phyloP scores from a whole-genome alignment of 1,284 basidiomycete species.

The Rhodotorula mucilaginosa region DNA sequence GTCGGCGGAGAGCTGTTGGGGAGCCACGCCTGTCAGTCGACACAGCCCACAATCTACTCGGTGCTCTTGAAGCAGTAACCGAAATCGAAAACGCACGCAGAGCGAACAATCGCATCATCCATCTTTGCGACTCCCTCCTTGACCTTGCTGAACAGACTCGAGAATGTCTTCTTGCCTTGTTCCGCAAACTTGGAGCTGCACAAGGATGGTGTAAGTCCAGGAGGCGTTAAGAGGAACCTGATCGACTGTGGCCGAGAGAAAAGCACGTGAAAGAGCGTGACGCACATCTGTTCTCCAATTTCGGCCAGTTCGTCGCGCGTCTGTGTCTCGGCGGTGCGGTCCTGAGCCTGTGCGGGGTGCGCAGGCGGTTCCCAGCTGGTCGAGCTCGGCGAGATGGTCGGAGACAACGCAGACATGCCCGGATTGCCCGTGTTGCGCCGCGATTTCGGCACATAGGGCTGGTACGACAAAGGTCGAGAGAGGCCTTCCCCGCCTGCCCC shows the following conservation, averaged over 20 bases:
- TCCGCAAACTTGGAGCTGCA: constrained; percentile 36
- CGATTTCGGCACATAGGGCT: constrained; percentile 30
- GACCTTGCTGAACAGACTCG: constrained; percentile 23
- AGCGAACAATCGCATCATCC: constrained; percentile 24
- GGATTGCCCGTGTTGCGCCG: not conserved
- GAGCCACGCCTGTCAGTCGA: not conserved
- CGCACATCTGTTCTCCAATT: constrained; percentile 37
- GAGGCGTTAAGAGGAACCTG: not conserved
- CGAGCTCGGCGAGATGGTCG: not conserved
- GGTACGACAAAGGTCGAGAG: constrained; percentile 22
- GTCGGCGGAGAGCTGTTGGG: constrained; percentile 13
- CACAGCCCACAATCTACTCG: too few relatives aligned
- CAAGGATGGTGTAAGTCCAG: not conserved
- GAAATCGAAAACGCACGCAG: constrained; percentile 16
- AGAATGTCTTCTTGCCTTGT: constrained; percentile 35
- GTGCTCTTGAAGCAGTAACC: not conserved
- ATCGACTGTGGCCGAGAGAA: too few relatives aligned
- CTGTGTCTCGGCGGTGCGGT: not conserved
- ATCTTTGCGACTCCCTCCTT: constrained; percentile 31
- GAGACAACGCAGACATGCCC: not conserved
- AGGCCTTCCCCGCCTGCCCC: not conserved
- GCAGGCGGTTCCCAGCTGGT: constrained; percentile 24
- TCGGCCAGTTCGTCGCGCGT: constrained; percentile 33
- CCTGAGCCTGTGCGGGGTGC: not conserved
- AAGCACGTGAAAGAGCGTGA: not conserved